Evolutionary conservation across 169 alveolate genomes (phyloP).

Genomic region (Plasmodium fragile): DNA sequence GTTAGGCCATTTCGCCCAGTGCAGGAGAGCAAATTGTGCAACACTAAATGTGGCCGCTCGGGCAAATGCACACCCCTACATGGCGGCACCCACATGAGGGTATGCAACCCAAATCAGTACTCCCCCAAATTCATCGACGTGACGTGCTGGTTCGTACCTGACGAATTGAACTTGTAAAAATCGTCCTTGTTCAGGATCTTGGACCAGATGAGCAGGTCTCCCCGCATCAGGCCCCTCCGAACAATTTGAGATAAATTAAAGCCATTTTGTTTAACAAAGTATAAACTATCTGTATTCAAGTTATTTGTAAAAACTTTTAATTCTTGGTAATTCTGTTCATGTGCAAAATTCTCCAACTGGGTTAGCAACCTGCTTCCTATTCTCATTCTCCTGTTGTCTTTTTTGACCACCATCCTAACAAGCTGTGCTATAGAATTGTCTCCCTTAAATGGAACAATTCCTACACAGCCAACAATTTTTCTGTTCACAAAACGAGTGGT

Average conservation of each 20-base stretch:
- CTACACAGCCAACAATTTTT: slow-evolving; percentile 90
- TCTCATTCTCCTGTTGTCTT: slow-evolving; percentile 90
- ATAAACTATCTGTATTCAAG: slow-evolving; percentile 88
- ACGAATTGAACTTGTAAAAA: slow-evolving; percentile 71
- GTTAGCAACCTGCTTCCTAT: slow-evolving; percentile 90
- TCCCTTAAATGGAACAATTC: slow-evolving; percentile 88
- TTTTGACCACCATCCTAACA: slow-evolving; percentile 90
- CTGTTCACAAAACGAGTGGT: slow-evolving; percentile 14
- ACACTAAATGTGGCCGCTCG: neutral
- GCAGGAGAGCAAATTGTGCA: neutral
- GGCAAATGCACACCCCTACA: neutral
- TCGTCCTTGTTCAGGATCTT: slow-evolving; percentile 84
- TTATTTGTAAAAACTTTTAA: slow-evolving; percentile 90
- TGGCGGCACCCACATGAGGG: neutral
- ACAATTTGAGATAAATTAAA: slow-evolving; percentile 88
- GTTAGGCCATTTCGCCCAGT: neutral
- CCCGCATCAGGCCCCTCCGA: slow-evolving; percentile 92
- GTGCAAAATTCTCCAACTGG: slow-evolving; percentile 90
- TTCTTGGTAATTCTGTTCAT: slow-evolving; percentile 88
- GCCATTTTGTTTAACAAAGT: slow-evolving; percentile 90
- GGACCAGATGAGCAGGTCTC: slow-evolving; percentile 90
- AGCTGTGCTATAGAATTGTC: slow-evolving; percentile 87
- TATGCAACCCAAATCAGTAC: slow-evolving; percentile 11
- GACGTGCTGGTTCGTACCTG: slow-evolving; percentile 36
- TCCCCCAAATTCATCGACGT: slow-evolving; percentile 50